Evolutionary conservation across 305 asterid species (phyloP), one percentile per base, ranked within the genome.

Genomic region (Ilex paraguariensis): DNA sequence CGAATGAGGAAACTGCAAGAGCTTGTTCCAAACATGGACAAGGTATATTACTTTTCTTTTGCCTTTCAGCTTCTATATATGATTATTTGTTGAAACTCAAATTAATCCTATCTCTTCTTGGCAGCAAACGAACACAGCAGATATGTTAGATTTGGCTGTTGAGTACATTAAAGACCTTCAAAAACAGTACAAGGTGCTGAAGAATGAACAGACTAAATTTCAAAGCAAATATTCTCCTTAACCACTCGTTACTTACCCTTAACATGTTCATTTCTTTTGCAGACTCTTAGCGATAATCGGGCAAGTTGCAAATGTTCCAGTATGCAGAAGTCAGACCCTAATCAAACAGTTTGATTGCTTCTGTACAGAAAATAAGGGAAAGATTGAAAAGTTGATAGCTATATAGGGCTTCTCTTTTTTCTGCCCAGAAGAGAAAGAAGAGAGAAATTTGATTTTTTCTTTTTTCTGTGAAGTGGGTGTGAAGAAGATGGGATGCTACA

Each of bases 91-190:
- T 0, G 9, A 36, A 5, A 36, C 42, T 36, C 42, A 4, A 36
- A 36, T 36, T 36, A 36, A 36, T 8, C 42, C 9, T 31, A 30
- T 36, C 11, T 44, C 33, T 64, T 7, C 54, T 62, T 64, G 65
- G 75, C 89, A 91, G 97, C 97, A 86, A 87, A 87, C 96, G 52
- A 85, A 82, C 84, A 90, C 97, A 8, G 80, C 96, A 21, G 97
- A 84, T 82, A 90, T 90, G 97, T 70, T 90, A 70, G 97, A 90
- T 81, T 79, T 90, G 72, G 96, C 95, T 63, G 91, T 90, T 0
- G 95, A 87, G 10, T 87, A 90, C 83, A 87, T 90, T 62, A 90
- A 85, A 73, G 78, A 61, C 70, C 95, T 90, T 51, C 97, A 87
- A 66, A 74, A 73, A 60, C 90, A 90, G 75, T 80, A 83, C 87